phyloP scores from a whole-genome alignment of 257 asterid genomes.

The Solanum chiquidenum region DNA sequence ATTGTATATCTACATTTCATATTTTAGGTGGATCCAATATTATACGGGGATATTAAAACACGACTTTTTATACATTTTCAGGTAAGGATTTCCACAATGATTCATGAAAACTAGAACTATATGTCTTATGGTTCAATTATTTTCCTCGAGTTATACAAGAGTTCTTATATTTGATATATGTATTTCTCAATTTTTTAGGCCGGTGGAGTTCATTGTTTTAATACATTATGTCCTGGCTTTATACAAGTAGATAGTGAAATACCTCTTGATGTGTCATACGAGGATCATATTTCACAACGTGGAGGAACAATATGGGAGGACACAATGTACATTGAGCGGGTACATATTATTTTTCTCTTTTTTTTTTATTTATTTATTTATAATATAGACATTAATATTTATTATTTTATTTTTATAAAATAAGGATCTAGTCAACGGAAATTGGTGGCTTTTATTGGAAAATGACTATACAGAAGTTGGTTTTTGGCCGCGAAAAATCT shows the following conservation, averaged over 20 bases:
- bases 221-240: background rate
- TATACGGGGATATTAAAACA: background rate
- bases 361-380: too few relatives aligned
- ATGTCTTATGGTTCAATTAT: background rate
- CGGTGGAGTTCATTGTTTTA: background rate
- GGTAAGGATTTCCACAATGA: background rate
- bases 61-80: background rate
- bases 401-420: background rate
- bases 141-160: background rate
- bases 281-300: background rate
- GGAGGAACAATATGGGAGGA: background rate
- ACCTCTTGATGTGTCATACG: background rate
- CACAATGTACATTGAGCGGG: background rate
- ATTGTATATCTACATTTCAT: background rate
- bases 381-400: background rate
- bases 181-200: background rate
- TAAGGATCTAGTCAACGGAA: background rate
- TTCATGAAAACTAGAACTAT: background rate
- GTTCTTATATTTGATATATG: background rate
- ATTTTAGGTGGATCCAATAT: background rate
- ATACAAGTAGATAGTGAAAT: background rate
- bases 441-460: background rate
- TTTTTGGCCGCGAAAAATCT: too few relatives aligned
- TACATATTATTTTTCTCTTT: background rate
- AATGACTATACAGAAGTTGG: too few relatives aligned